A percentile compares a stretch with the other conserved stretches of the same genome.
Conservation (phyloP, 2,329 filamentous ascomycete genomes). For the Chlorencoelia australis region DNA sequence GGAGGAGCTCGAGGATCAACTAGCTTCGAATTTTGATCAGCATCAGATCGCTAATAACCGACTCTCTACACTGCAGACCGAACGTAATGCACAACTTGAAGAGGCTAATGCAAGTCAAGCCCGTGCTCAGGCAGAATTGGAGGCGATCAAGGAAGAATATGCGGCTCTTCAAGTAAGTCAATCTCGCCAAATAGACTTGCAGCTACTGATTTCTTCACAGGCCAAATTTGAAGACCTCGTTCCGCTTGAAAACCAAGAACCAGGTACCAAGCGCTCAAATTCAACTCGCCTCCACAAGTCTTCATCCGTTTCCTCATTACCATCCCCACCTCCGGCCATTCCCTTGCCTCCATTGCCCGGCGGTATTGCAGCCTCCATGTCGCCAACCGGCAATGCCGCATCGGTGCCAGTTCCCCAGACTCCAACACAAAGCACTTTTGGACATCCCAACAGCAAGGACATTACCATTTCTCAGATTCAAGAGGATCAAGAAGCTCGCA, state of each 20-base stretch:
- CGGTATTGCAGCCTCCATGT: conserved; percentile 36
- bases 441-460: conserved; percentile 69
- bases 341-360: conserved; percentile 85
- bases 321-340: conserved; percentile 89
- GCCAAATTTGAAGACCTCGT: conserved; percentile 51
- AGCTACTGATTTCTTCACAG: conserved; percentile 30
- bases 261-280: conserved; percentile 42
- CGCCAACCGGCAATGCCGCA: conserved; percentile 33
- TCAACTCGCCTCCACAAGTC: conserved; percentile 63
- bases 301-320: conserved; percentile 69
- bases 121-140: conserved; percentile 58
- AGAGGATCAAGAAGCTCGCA: conserved; percentile 91
- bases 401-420: conserved; percentile 36
- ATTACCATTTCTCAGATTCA: conserved; percentile 65
- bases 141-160: conserved; percentile 59
- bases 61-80: conserved; percentile 69
- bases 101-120: conserved; percentile 60
- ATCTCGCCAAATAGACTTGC: no score
- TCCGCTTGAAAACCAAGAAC: conserved; percentile 23
- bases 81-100: conserved; percentile 65
- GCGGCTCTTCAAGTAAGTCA: conserved; percentile 51
- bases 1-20: conserved; percentile 92
- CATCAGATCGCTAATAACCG: conserved; percentile 78
- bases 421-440: conserved; percentile 37
- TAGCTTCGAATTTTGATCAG: conserved; percentile 90